Percentiles rank a stretch among this genome's conserved stretches.
These are phyloP conservation scores for Euphorbia celastroides DNA, from an alignment of 441 rosid species.

Conservation along the genomic window DNA sequence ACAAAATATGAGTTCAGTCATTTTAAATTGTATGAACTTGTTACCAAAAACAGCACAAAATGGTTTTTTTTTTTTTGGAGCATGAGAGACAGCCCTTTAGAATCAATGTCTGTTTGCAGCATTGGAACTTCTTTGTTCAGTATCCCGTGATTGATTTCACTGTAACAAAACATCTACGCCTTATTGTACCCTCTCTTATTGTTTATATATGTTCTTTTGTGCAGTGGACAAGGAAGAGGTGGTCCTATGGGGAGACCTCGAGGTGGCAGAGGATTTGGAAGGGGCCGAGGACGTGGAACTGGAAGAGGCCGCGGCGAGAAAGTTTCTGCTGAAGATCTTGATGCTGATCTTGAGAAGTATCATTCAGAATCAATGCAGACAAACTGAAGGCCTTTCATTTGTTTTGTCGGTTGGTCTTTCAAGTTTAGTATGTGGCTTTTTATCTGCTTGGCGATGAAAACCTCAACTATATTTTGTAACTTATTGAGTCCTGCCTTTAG, in stretches of 20 bases:
- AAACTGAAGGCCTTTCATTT: constrained; percentile 35
- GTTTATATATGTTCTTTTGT: not conserved
- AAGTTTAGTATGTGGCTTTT: constrained; percentile 25
- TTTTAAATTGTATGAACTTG: not conserved
- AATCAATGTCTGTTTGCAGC: not conserved
- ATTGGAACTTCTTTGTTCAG: not conserved
- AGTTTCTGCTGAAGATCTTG: constrained; percentile 87
- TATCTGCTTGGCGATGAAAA: constrained; percentile 32
- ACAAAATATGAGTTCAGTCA: not conserved
- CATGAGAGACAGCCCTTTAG: not conserved
- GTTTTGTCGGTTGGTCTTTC: constrained; percentile 19
- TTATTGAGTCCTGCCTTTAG: constrained; percentile 24
- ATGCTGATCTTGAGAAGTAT: constrained; percentile 87
- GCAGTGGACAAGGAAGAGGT: constrained; percentile 54
- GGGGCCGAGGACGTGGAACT: constrained; percentile 69
- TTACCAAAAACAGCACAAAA: not conserved
- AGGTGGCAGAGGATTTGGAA: constrained; percentile 45
- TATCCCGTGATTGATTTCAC: not conserved
- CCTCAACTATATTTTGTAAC: constrained; percentile 30
- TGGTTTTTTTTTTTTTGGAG: not conserved
- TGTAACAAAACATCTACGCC: not conserved
- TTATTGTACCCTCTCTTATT: not conserved
- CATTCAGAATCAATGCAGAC: constrained; percentile 71
- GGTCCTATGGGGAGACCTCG: constrained; percentile 45
- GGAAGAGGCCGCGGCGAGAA: constrained; percentile 76